Percentiles rank a stretch among this genome's conserved stretches.
phyloP scores from a whole-genome alignment of 148 eudicot species.

The Euryodendron excelsum region DNA sequence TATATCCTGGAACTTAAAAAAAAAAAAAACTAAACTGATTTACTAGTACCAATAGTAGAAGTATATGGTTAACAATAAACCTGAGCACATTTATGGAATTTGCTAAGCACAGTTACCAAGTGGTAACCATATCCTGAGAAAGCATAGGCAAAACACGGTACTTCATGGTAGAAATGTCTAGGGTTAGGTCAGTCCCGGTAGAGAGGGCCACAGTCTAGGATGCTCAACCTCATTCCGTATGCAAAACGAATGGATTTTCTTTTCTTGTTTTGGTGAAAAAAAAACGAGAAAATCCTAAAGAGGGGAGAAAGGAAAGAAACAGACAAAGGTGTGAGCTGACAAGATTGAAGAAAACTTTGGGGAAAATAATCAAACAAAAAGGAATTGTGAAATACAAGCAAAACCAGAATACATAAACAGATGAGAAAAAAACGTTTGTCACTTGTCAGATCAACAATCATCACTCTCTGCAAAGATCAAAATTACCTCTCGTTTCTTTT shows the following conservation, averaged over 20 bases:
- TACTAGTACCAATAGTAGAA: background rate
- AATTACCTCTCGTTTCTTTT: background rate
- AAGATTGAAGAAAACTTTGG: background rate
- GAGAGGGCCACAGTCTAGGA: background rate
- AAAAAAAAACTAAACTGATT: background rate
- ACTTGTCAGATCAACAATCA: conserved; percentile 12
- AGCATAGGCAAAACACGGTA: background rate
- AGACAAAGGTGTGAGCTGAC: background rate
- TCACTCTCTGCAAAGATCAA: background rate
- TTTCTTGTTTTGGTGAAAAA: too few species aligned
- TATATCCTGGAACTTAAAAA: background rate
- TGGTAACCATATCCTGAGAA: background rate
- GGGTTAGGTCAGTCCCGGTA: background rate
- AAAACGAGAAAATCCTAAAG: background rate
- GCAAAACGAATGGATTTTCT: background rate
- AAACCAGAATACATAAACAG: background rate
- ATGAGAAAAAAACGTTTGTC: conserved; percentile 3
- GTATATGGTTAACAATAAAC: background rate
- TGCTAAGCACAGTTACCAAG: background rate
- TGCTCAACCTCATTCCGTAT: background rate
- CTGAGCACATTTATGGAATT: background rate
- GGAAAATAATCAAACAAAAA: background rate
- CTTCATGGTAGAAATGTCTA: background rate
- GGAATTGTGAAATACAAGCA: background rate
- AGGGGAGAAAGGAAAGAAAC: background rate